A percentile compares a stretch with the other conserved stretches of the same genome.
phyloP scores from a whole-genome alignment of 106 monocot genomes.

The Acorus calamus region DNA sequence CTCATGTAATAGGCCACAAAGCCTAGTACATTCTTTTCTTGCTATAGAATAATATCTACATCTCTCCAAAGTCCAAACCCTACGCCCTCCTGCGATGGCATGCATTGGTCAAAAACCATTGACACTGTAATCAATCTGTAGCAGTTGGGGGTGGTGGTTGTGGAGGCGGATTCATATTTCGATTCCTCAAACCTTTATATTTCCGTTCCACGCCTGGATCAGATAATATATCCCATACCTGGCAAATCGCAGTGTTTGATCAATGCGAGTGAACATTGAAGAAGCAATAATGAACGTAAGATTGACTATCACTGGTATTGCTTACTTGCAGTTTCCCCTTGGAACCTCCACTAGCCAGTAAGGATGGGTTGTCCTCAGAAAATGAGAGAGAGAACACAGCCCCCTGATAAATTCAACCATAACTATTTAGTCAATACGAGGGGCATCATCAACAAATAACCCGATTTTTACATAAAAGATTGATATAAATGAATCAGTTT shows the following conservation, averaged over 20 bases:
- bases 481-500: too few relatives aligned
- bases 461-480: too few relatives aligned
- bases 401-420: slow-evolving; percentile 7
- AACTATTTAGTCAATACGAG: too few relatives aligned
- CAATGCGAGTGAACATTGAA: not conserved
- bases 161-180: not conserved
- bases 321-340: slow-evolving; percentile 23
- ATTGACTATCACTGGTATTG: not conserved
- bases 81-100: too few relatives aligned
- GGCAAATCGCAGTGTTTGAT: not conserved
- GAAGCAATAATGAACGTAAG: not conserved
- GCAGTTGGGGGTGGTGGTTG: too few relatives aligned
- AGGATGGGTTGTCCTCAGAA: slow-evolving; percentile 16
- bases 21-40: too few relatives aligned
- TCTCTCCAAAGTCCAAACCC: too few relatives aligned
- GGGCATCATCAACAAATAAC: too few relatives aligned
- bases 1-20: too few relatives aligned
- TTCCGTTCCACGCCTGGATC: slow-evolving; percentile 16
- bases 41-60: too few relatives aligned
- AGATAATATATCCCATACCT: slow-evolving; percentile 36
- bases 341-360: slow-evolving; percentile 21
- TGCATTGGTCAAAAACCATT: too few relatives aligned
- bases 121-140: too few relatives aligned
- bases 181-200: slow-evolving; percentile 17
- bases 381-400: slow-evolving; percentile 18